These are phyloP conservation scores for Dictyostelium brefeldianum DNA, from an alignment of 78 protist genomes.

Conservation along the genomic window DNA sequence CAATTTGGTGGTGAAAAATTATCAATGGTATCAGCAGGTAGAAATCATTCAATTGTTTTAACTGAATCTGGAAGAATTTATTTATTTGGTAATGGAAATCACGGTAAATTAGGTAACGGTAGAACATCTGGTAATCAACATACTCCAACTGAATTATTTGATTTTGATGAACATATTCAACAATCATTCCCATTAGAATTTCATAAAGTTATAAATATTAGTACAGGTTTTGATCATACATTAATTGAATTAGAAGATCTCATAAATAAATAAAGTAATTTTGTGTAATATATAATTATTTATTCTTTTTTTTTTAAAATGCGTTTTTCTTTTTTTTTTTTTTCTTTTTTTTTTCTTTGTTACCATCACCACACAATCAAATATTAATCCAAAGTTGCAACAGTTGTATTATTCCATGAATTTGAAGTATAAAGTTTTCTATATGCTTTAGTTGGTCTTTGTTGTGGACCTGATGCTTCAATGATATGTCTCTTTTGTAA, in stretches of 20 bases:
- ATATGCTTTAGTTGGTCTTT: not conserved
- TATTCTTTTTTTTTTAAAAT: not conserved
- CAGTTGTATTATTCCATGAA: constrained; percentile 15
- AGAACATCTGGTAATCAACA: not conserved
- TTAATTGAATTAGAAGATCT: not conserved
- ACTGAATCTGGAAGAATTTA: not conserved
- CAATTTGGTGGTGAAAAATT: not conserved
- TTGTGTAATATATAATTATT: not conserved
- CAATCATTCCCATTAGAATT: not conserved
- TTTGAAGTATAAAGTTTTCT: constrained; percentile 16
- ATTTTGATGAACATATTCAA: not conserved
- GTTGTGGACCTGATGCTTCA: constrained; percentile 49
- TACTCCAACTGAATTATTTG: not conserved
- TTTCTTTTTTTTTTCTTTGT: not conserved
- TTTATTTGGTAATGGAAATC: constrained; percentile 14
- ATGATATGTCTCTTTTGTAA: constrained; percentile 66
- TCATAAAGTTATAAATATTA: constrained; percentile 16
- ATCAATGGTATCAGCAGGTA: constrained; percentile 35
- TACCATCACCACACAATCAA: too few species aligned
- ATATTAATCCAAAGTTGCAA: not conserved
- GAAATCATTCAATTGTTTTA: constrained; percentile 37
- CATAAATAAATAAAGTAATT: not conserved
- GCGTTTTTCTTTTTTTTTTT: not conserved
- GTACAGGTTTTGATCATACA: constrained; percentile 53
- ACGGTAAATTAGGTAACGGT: constrained; percentile 67